Evolutionary conservation across 2,329 filamentous ascomycete species (phyloP), one percentile per base, ranked within the genome.

Genomic region (Stemphylium lycopersici): DNA sequence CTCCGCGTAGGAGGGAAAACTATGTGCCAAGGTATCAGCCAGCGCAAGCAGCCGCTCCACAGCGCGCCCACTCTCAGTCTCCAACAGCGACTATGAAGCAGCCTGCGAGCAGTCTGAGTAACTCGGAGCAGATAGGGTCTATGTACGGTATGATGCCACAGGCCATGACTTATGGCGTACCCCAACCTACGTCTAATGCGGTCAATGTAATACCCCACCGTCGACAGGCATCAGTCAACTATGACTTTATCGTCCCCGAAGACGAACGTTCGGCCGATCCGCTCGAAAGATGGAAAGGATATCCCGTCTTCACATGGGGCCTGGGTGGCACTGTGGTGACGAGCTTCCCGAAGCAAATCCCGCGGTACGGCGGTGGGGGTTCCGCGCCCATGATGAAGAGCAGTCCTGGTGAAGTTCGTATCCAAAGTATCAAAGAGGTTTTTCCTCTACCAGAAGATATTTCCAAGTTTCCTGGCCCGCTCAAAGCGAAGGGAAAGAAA

Each of bases 401-500:
- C 42, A 90, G 85, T 40, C 87, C 91, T 15, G 95, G 95, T 2
- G 90, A 93, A 63, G 85, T 97, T 20, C 91, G 87, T 65, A 79
- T 93, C n/a, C 84, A 86, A 58, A 89, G 84, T 63, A 83, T 90
- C 58, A 95, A 89, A 70, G 87, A 92, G 38, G 80, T 91, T 26
- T 79, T 90, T 39, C 87, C 90, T 4, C 78, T 92, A 7, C 80
- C 85, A 20, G 91, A 95, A 31, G 84, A 87, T 2, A 78, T 95
- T 43, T 83, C 86, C 15, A 91, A 88, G 63, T 98, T 98, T 68
- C 95, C 95, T 0, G 95, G 95, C 0, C 95, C 96, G 3, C 79
- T 99, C 24, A 92, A 89, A 74, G 84, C 87, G 36, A 98, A 97
- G 71, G 87, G 88, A 1, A 98, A 96, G 81, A 99, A 99, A 81